Evolutionary conservation across 2,329 filamentous ascomycete species (phyloP), one percentile per base, ranked within the genome.

Genomic region (Grosmannia huntii): DNA sequence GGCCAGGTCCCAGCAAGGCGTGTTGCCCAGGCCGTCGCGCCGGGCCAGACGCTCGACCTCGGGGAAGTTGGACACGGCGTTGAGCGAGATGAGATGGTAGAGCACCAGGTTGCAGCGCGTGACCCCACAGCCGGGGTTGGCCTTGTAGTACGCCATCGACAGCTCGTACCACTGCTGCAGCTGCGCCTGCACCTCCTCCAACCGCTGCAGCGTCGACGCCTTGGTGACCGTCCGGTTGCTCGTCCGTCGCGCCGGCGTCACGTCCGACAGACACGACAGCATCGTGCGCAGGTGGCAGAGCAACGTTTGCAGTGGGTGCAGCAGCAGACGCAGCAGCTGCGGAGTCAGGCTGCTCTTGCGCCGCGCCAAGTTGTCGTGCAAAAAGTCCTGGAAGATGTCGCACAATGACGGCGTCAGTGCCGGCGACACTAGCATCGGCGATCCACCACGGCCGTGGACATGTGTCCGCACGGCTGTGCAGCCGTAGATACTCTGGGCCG

Each of bases 51-150:
- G 75, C 70, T 89, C 85, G 52, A 88, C 81, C 63, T 84, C 81
- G 2, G 80, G 76, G 65, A 88, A 86, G 68, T 82, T 82, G 19
- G 83, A 84, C 31, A 86, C 78, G 10, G 82, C 79, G 64, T 87
- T 87, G 60, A 89, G 75, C 54, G 79, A 84, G 66, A 89, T 83
- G 49, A 89, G 75, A 64, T 89, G 85, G 68, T 85, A 88, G 60
- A 89, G 77, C 50, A 86, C 78, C 49, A 89, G 70, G 65, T 84
- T 87, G 62, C 81, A 83, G 64, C 79, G 79, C 65, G 81, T 86
- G 62, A 83, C 74, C 19, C 78, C 70, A 62, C 84, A 86, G 53
- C 72, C 69, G 1, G 79, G 76, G 64, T 83, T 77, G n/a, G 72
- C 69, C 65, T 81, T 80, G 64, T 74, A 70, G 66, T 82, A 77